These are phyloP conservation scores for Ophiostoma quercus DNA, from an alignment of 2,329 filamentous ascomycete species.

Conservation along the genomic window DNA sequence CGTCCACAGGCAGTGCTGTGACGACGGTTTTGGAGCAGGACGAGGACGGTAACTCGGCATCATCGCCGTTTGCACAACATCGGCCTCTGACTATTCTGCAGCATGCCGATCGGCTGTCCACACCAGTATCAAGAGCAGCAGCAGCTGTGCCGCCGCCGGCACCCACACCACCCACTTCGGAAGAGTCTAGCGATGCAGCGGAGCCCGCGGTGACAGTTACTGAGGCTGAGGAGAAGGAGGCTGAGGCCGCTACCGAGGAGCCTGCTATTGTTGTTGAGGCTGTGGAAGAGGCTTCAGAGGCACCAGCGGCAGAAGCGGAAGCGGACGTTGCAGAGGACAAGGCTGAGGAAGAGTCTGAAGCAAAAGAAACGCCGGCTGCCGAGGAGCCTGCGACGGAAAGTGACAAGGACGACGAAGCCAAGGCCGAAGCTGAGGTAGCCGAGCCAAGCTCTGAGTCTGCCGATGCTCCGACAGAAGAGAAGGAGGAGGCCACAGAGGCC, in stretches of 20 bases:
- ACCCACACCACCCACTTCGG: neutral
- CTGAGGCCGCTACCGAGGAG: neutral
- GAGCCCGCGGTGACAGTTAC: neutral
- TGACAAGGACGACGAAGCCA: neutral
- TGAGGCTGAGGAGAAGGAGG: neutral
- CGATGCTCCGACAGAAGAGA: neutral
- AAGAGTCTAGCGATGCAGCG: neutral
- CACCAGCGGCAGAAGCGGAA: neutral
- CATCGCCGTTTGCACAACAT: neutral
- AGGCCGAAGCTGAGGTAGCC: neutral
- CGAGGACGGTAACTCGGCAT: slow-evolving; percentile 50
- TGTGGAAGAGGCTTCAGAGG: neutral
- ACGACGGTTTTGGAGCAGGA: slow-evolving; percentile 77
- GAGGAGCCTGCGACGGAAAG: neutral
- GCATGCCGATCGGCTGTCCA: slow-evolving; percentile 5
- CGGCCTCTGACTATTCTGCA: slow-evolving; percentile 6
- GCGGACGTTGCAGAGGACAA: neutral
- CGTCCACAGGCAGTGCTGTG: slow-evolving; percentile 72
- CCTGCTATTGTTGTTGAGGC: neutral
- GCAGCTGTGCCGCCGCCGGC: neutral
- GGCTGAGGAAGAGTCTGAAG: neutral
- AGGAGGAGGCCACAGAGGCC: neutral
- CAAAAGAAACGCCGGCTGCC: neutral
- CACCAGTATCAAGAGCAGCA: neutral
- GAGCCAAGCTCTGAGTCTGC: neutral